Conservation (phyloP, 345 rosid species). For the Salix dunnii region DNA sequence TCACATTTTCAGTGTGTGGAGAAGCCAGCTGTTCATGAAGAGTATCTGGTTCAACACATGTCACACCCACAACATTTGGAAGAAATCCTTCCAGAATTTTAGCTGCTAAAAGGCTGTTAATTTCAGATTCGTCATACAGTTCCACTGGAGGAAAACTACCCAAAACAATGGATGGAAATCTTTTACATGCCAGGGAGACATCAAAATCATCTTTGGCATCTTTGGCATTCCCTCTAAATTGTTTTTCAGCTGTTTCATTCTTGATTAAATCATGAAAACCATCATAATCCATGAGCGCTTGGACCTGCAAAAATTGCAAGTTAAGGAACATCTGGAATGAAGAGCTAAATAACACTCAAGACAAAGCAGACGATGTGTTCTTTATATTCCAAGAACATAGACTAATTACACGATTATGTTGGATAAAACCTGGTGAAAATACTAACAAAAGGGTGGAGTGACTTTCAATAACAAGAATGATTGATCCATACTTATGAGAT, state of each 20-base stretch:
- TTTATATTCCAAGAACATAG: background rate
- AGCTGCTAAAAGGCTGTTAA: slow-evolving; percentile 29
- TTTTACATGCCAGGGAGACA: slow-evolving; percentile 55
- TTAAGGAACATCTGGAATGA: background rate
- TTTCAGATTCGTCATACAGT: slow-evolving; percentile 50
- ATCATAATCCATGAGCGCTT: slow-evolving; percentile 47
- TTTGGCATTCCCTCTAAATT: slow-evolving; percentile 31
- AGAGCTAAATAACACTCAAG: background rate
- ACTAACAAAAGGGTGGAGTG: background rate
- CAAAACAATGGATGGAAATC: slow-evolving; percentile 68
- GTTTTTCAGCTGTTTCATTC: slow-evolving; percentile 41
- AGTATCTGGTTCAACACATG: slow-evolving; percentile 46
- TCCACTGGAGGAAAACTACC: slow-evolving; percentile 60
- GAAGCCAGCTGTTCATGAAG: slow-evolving; percentile 47
- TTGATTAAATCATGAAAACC: slow-evolving; percentile 46
- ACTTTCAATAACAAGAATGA: background rate
- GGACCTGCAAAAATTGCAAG: slow-evolving; percentile 38
- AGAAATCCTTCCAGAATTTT: slow-evolving; percentile 35
- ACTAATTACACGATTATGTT: background rate
- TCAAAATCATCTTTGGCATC: slow-evolving; percentile 41
- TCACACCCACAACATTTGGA: slow-evolving; percentile 31
- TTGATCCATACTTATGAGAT: background rate
- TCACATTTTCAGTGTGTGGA: slow-evolving; percentile 23
- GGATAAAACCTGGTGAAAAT: background rate
- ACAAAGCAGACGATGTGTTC: background rate